These are phyloP conservation scores for Syncephalis fuscata DNA, from an alignment of 371 early-diverging fungal genomes.

Conservation along the genomic window DNA sequence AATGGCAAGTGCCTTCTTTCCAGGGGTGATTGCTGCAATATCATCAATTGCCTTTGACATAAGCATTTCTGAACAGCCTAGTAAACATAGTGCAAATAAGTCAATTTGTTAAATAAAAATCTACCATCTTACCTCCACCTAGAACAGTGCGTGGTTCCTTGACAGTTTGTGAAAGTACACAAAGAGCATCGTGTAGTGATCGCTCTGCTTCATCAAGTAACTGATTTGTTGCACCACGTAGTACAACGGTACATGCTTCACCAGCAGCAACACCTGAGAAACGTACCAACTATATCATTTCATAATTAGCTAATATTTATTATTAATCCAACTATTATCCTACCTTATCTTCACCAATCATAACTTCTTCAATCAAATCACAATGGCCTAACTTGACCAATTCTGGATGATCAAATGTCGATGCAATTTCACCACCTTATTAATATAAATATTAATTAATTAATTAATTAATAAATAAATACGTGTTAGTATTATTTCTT, in stretches of 20 bases:
- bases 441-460: conserved; percentile 10
- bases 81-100: background rate
- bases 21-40: conserved; percentile 78
- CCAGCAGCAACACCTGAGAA: conserved; percentile 95
- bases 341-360: conserved; percentile 92
- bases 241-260: conserved; percentile 96
- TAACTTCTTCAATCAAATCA: conserved; percentile 91
- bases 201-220: conserved; percentile 99
- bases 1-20: conserved; percentile 94
- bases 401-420: conserved; percentile 98
- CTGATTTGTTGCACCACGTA: conserved; percentile 96
- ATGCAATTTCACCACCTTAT: conserved; percentile 85
- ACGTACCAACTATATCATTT: conserved; percentile 44
- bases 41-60: conserved; percentile 96
- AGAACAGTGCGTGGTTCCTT: conserved; percentile 89
- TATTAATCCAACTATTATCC: conserved; percentile 1
- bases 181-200: conserved; percentile 97
- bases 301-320: conserved; percentile 1
- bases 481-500: too few relatives aligned
- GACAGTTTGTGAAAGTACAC: conserved; percentile 93
- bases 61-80: conserved; percentile 85
- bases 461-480: background rate
- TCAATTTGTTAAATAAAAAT: conserved; percentile 4
- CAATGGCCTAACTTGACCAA: conserved; percentile 90
- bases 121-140: conserved; percentile 62